Evolutionary conservation across 2,329 filamentous ascomycete genomes (phyloP).

Genomic region (Septoria linicola): DNA sequence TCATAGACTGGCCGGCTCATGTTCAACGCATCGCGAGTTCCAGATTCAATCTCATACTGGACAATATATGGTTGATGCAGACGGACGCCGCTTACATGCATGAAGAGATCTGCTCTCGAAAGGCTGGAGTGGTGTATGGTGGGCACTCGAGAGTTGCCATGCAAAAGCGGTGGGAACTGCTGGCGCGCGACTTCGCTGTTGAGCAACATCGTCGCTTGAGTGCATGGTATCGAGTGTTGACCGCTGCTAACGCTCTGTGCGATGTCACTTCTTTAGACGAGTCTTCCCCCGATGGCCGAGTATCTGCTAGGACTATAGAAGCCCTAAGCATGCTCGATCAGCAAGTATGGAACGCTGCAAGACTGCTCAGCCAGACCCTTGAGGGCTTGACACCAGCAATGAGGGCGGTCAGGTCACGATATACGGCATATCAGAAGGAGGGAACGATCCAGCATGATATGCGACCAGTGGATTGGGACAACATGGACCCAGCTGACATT

Average conservation of each 20-base stretch:
- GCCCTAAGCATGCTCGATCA: neutral
- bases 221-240: neutral
- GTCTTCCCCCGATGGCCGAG: too few species aligned
- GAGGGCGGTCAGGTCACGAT: neutral
- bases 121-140: neutral
- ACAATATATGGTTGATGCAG: conserved; percentile 8
- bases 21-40: neutral
- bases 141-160: neutral
- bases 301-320: neutral
- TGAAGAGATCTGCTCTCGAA: neutral
- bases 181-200: neutral
- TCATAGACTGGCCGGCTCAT: neutral
- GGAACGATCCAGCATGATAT: neutral
- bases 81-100: conserved; percentile 9
- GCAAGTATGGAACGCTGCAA: neutral
- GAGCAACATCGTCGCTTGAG: neutral
- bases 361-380: neutral
- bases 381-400: neutral
- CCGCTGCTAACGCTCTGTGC: neutral
- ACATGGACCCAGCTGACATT: neutral
- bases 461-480: neutral
- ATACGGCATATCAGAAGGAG: neutral
- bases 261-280: too few species aligned
- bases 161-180: neutral
- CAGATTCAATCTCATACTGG: neutral